Conservation (phyloP, 2,329 filamentous ascomycete species). For the Xylariaceae sp. region DNA sequence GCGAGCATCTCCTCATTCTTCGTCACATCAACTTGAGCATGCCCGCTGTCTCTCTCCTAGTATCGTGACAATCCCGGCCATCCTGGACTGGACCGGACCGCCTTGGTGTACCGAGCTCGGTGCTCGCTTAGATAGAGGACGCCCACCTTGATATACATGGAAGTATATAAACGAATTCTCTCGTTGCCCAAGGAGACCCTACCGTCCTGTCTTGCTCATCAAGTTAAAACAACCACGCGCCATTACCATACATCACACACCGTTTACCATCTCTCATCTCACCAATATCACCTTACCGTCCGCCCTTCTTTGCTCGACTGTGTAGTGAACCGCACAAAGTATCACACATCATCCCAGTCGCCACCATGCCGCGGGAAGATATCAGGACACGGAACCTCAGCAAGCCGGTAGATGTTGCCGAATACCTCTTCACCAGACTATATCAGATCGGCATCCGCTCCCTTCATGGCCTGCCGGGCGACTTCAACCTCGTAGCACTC, state of each 20-base stretch:
- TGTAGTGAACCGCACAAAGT: no score
- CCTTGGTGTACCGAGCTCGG: neutral
- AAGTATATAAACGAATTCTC: neutral
- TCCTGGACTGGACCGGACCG: no score
- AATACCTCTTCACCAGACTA: conserved; percentile 46
- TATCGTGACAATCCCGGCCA: no score
- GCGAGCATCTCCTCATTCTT: neutral
- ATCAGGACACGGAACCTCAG: conserved; percentile 39
- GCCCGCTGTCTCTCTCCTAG: no score
- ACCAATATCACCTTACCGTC: neutral
- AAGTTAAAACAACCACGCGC: no score
- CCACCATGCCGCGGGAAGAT: conserved; percentile 29
- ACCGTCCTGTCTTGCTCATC: neutral
- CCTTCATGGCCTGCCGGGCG: conserved; percentile 63
- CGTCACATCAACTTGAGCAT: no score
- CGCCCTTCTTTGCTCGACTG: no score
- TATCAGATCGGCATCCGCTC: conserved; percentile 59
- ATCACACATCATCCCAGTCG: no score
- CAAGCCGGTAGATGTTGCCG: conserved; percentile 54
- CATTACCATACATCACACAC: neutral
- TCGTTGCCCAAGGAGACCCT: no score
- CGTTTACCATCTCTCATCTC: neutral
- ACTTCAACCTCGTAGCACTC: conserved; percentile 66
- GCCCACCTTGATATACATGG: neutral
- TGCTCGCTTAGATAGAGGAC: neutral